Conservation (phyloP, 1,139 yeast genomes). For the Scheffersomyces cryptocercus region DNA sequence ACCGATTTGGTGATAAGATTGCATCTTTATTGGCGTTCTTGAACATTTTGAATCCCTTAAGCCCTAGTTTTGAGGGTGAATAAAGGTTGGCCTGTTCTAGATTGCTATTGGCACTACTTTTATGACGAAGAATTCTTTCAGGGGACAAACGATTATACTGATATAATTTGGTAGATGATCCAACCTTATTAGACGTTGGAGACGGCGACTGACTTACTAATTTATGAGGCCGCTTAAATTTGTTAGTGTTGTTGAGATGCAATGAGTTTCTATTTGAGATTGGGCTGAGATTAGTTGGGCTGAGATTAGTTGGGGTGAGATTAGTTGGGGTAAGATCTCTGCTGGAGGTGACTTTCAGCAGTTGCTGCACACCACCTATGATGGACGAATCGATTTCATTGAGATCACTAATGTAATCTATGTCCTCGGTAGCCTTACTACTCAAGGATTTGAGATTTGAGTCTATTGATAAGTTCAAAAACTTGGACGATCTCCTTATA, state of each 20-base stretch:
- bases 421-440: conserved; percentile 15
- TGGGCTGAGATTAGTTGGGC: conserved; percentile 20
- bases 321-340: conserved; percentile 21
- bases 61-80: conserved; percentile 35
- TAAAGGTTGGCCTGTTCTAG: conserved; percentile 16
- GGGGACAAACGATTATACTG: neutral
- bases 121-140: conserved; percentile 6
- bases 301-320: conserved; percentile 19
- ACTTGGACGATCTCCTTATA: conserved; percentile 49
- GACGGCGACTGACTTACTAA: conserved; percentile 49
- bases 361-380: conserved; percentile 5
- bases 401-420: conserved; percentile 29
- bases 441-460: conserved; percentile 19
- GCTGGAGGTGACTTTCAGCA: conserved; percentile 1
- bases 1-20: conserved; percentile 33
- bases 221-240: conserved; percentile 50
- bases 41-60: conserved; percentile 36
- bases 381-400: conserved; percentile 29
- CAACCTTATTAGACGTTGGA: conserved; percentile 27
- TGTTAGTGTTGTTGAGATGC: conserved; percentile 22
- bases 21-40: conserved; percentile 35
- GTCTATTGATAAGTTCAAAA: conserved; percentile 48
- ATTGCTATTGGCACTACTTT: neutral
- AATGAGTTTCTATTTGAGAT: conserved; percentile 15
- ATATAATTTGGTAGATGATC: neutral